Percentiles rank a stretch among this genome's conserved stretches.
phyloP scores from a whole-genome alignment of 2,329 filamentous ascomycete species.

The Trichoderma sp. region DNA sequence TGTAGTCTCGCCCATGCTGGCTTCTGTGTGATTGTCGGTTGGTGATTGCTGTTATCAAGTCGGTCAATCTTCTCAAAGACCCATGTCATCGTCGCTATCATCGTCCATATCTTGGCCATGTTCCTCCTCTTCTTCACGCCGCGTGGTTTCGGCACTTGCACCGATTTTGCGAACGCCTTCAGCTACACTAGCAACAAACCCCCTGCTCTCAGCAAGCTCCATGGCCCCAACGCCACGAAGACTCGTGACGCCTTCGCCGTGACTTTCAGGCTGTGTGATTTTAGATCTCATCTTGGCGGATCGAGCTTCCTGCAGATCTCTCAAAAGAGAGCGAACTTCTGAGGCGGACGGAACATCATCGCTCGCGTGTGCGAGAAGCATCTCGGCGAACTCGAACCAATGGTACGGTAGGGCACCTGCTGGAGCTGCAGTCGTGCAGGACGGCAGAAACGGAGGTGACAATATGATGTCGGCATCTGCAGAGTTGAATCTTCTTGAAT shows the following conservation, averaged over 20 bases:
- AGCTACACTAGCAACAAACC: slow-evolving; percentile 80
- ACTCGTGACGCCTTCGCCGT: slow-evolving; percentile 67
- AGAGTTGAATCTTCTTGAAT: slow-evolving; percentile 37
- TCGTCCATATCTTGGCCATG: slow-evolving; percentile 60
- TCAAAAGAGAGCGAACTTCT: slow-evolving; percentile 69
- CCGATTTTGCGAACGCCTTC: slow-evolving; percentile 85
- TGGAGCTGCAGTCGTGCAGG: slow-evolving; percentile 68
- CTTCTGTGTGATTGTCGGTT: not conserved
- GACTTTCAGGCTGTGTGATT: slow-evolving; percentile 68
- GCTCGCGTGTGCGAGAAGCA: slow-evolving; percentile 77
- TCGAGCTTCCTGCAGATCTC: slow-evolving; percentile 82
- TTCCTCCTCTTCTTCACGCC: slow-evolving; percentile 74
- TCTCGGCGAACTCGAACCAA: slow-evolving; percentile 88
- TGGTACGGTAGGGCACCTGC: slow-evolving; percentile 81
- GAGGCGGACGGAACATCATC: slow-evolving; percentile 78
- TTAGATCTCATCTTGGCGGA: slow-evolving; percentile 84
- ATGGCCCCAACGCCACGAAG: slow-evolving; percentile 80
- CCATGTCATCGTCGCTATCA: slow-evolving; percentile 56
- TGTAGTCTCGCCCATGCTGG: not conserved
- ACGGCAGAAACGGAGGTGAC: slow-evolving; percentile 75
- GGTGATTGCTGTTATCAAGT: not conserved
- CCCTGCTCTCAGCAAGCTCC: slow-evolving; percentile 84
- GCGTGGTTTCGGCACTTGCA: slow-evolving; percentile 72
- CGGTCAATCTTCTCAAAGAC: slow-evolving; percentile 3
- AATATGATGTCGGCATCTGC: slow-evolving; percentile 37